Base-by-base conservation (phyloP, 495 filamentous ascomycete species). In the Talaromyces thailandensis region DNA sequence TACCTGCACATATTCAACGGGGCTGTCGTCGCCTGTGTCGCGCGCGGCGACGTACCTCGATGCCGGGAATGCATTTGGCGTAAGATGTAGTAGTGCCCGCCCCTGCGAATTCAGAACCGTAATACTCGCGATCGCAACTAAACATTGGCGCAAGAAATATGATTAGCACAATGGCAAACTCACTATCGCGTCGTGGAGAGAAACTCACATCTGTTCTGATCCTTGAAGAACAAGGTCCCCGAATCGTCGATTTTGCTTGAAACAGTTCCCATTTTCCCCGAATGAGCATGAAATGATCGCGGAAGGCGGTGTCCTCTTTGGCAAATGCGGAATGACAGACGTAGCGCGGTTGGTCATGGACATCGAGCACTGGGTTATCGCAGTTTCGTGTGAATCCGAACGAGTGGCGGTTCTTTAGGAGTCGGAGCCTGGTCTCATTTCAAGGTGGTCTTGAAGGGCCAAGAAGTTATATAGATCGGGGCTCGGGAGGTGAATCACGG, bases 1-100 rank as follows among this genome's bases (percentile, higher is more conserved):
- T 72, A 97, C 93, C 85, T 96, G 94, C 35, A 98, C 85, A 74
- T 92, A 98, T 74, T 97, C 93, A 59, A 96, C 79, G 7, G 88
- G 82, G 56, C 78, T 80, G 52, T 88, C 84, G 68, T 98, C 94
- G 55, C 88, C 85, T 8, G 77, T 53, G 43, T 93, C 84, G 69
- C 89, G 87, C 72, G 83, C 88, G 58, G 90, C 92, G 65, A 77
- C 83, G 72, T 92, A 86, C 76, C 87, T 86, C 45, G 85, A 89
- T 53, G 92, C 89, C 31, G 94, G 94, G 71, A 89, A 98, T 63
- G 89, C 82, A 78, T 96, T 96, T 62, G 94, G 94, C 65, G 86
- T 80, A 64, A 98, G 82, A 70, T 84, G 89, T 61, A 93, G 75
- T 57, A 96, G 77, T 14, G 82, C 84, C 68, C 88, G 88, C 64